Evolutionary conservation across 495 filamentous ascomycete genomes (phyloP), one percentile per base, ranked within the genome.

Genomic region (Beverwykella pulmonaria): DNA sequence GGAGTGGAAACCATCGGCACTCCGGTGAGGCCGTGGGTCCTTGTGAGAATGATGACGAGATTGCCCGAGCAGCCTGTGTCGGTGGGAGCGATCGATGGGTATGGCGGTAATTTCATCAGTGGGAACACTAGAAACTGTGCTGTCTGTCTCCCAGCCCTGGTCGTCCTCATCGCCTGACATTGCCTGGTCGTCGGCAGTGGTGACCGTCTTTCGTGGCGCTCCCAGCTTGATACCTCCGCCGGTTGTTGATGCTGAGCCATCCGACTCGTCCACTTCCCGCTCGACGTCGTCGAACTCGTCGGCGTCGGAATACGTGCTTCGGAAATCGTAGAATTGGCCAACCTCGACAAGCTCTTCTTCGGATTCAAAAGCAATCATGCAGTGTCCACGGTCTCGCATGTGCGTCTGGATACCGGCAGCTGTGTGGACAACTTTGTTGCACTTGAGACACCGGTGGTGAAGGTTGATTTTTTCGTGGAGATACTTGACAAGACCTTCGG

Each of bases 301-400:
- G 12, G 77, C 80, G 73, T 98, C 94, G 0, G 91, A 92, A 76
- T 99, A 99, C 2, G 94, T 95, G 77, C 88, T 88, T 59, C 89
- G 82, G 84, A 99, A 99, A 75, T 99, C 95, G 79, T 98, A 99
- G 79, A 91, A 98, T 49, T 98, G 90, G n/a, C 94, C 95, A 63
- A 99, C 88, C 59, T 95, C 92, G 19, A 99, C 82, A 78, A 96
- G 92, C 73, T 99, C 92, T 34, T 89, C 89, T 73, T 97, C 91
- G 0, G 86, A 87, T 48, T 89, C 88, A 75, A 95, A 99, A 0
- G 91, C 92, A 66, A 99, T 93, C 84, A 91, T 96, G 81, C 92
- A 97, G 77, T 99, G 94, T 9, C 90, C 87, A 77, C 92, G 93
- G 76, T 99, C 94, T 34, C 89, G 88, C 94, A 99, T 99, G 75